A percentile compares a stretch with the other conserved stretches of the same genome.
These are phyloP conservation scores for Oidiodendron maius DNA, from an alignment of 495 filamentous ascomycete genomes.

Conservation along the genomic window DNA sequence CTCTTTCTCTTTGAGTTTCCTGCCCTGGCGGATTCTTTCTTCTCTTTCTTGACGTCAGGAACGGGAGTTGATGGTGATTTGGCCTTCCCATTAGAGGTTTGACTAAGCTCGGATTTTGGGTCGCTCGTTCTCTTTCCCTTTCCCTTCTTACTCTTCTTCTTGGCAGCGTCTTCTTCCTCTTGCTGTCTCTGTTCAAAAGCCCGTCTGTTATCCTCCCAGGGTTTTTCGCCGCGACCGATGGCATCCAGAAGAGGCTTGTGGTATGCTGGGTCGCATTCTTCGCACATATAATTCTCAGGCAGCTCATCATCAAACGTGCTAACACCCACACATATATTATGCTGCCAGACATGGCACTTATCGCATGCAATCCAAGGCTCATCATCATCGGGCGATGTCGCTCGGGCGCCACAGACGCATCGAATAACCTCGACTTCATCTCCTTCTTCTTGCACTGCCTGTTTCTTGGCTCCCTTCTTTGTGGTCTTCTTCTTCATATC, in stretches of 20 bases:
- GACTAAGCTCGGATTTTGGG: slow-evolving; percentile 33
- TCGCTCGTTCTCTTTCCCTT: slow-evolving; percentile 45
- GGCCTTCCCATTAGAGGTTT: slow-evolving; percentile 24
- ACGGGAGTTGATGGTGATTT: slow-evolving; percentile 31
- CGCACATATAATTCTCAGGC: slow-evolving; percentile 77
- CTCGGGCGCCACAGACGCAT: slow-evolving; percentile 85
- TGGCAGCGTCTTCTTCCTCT: slow-evolving; percentile 33
- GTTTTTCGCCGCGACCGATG: slow-evolving; percentile 71
- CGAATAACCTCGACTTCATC: slow-evolving; percentile 70
- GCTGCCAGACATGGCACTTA: slow-evolving; percentile 87
- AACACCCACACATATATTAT: slow-evolving; percentile 91
- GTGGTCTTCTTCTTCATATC: slow-evolving; percentile 60
- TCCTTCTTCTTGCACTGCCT: slow-evolving; percentile 50
- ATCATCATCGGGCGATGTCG: slow-evolving; percentile 73
- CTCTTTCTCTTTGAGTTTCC: slow-evolving; percentile 41
- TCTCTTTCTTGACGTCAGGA: slow-evolving; percentile 31
- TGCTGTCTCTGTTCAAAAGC: slow-evolving; percentile 38
- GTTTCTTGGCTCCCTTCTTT: slow-evolving; percentile 37
- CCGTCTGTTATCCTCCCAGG: slow-evolving; percentile 69
- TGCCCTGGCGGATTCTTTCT: slow-evolving; percentile 27
- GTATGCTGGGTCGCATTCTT: slow-evolving; percentile 77
- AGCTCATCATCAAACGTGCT: slow-evolving; percentile 67
- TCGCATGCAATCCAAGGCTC: slow-evolving; percentile 92
- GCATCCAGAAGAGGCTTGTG: slow-evolving; percentile 71
- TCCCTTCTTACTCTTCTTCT: slow-evolving; percentile 45